These are phyloP conservation scores for Salicornia ramosissima DNA, from an alignment of 148 eudicot genomes.

Conservation along the genomic window DNA sequence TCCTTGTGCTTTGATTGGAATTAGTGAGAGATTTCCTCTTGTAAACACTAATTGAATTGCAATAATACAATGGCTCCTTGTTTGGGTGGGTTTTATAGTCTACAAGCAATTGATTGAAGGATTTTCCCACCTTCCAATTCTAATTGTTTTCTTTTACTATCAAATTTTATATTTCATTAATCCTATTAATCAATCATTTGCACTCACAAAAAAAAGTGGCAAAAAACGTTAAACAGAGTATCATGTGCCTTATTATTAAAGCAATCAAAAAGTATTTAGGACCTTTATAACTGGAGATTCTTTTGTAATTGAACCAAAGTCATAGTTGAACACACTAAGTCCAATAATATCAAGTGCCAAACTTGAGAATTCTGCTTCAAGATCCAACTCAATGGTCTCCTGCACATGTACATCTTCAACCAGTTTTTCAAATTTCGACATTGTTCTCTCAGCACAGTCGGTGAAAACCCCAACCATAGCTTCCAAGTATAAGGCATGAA, in stretches of 20 bases:
- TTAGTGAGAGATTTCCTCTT: too few relatives aligned
- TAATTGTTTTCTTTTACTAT: too few relatives aligned
- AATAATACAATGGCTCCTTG: too few relatives aligned
- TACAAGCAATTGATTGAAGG: too few relatives aligned
- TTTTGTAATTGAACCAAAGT: slow-evolving; percentile 90
- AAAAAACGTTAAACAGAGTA: background rate
- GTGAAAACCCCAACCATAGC: slow-evolving; percentile 85
- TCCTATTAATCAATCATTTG: too few relatives aligned
- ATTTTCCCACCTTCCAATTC: too few relatives aligned
- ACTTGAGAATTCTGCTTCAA: slow-evolving; percentile 94
- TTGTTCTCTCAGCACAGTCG: slow-evolving; percentile 68
- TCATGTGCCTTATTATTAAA: slow-evolving; percentile 4
- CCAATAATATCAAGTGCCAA: slow-evolving; percentile 98
- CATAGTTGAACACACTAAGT: slow-evolving; percentile 93
- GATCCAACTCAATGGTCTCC: slow-evolving; percentile 68
- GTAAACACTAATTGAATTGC: too few relatives aligned
- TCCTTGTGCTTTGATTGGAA: too few relatives aligned
- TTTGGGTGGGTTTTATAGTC: too few relatives aligned
- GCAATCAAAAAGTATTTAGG: slow-evolving; percentile 13
- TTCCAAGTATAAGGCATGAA: slow-evolving; percentile 90
- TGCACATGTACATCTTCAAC: slow-evolving; percentile 41
- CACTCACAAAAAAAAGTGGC: background rate
- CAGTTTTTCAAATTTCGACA: slow-evolving; percentile 65
- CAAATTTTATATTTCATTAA: too few relatives aligned
- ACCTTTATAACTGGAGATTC: slow-evolving; percentile 99